Evolutionary conservation across 306 rosid species (phyloP).

Genomic region (Malus asiatica): DNA sequence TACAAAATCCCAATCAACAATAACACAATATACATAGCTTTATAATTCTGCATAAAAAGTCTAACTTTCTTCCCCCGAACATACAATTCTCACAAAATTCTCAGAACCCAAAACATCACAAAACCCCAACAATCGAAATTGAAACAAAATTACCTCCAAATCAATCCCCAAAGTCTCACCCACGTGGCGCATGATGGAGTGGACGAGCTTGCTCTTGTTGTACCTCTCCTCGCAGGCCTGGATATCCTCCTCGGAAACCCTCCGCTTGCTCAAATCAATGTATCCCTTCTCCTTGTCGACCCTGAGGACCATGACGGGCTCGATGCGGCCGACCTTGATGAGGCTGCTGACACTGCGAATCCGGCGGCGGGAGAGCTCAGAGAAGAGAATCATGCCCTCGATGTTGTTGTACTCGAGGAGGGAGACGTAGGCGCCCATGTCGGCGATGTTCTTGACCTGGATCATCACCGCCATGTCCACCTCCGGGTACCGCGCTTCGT

Average conservation of each 20-base stretch:
- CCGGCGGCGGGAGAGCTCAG: slow-evolving; percentile 97
- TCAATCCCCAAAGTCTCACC: slow-evolving; percentile 73
- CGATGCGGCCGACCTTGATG: slow-evolving; percentile 87
- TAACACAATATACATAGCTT: background rate
- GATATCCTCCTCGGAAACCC: slow-evolving; percentile 93
- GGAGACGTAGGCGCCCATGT: slow-evolving; percentile 97
- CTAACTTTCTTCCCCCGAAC: background rate
- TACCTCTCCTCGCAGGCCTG: slow-evolving; percentile 86
- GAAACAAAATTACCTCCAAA: slow-evolving; percentile 53
- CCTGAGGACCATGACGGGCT: slow-evolving; percentile 93
- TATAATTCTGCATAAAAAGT: background rate
- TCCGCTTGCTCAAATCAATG: slow-evolving; percentile 88
- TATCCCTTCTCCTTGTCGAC: slow-evolving; percentile 94
- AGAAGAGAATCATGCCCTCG: slow-evolving; percentile 94
- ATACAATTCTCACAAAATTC: background rate
- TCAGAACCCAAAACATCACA: background rate
- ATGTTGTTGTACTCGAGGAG: slow-evolving; percentile 92
- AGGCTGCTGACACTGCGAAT: slow-evolving; percentile 87
- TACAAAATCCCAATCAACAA: background rate
- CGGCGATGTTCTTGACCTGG: slow-evolving; percentile 94
- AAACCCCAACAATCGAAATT: background rate
- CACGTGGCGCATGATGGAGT: slow-evolving; percentile 93
- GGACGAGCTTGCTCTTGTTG: slow-evolving; percentile 96
- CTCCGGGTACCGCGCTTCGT: slow-evolving; percentile 85
- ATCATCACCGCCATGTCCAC: slow-evolving; percentile 99